phyloP scores from a whole-genome alignment of 1,284 basidiomycete species.

The Coriolopsis trogii region DNA sequence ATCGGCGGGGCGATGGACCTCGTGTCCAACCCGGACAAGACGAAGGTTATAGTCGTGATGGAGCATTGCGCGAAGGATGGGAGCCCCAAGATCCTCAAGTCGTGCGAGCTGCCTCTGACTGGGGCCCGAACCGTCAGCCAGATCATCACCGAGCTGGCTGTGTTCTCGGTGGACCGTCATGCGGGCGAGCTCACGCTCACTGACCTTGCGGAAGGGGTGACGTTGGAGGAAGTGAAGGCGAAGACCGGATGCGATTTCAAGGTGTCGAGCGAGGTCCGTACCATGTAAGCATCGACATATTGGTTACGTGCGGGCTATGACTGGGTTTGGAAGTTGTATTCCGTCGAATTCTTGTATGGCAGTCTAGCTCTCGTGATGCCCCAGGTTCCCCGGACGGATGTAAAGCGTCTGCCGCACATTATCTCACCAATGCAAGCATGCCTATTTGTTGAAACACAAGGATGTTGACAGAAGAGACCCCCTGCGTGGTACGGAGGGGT shows the following conservation, averaged over 20 bases:
- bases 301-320: not conserved
- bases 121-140: conserved; percentile 86
- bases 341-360: not conserved
- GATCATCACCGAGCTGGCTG: conserved; percentile 94
- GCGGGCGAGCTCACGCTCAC: conserved; percentile 76
- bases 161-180: conserved; percentile 86
- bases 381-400: not conserved
- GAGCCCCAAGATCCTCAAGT: conserved; percentile 83
- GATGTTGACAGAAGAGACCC: not conserved
- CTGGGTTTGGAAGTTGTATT: conserved; percentile 5
- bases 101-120: conserved; percentile 87
- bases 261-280: conserved; percentile 41
- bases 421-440: too few species aligned
- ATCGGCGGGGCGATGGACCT: conserved; percentile 98
- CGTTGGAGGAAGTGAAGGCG: conserved; percentile 81
- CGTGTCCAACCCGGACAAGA: conserved; percentile 92
- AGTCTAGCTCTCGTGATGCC: conserved; percentile 1
- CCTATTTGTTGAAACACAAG: too few species aligned
- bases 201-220: conserved; percentile 85
- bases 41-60: conserved; percentile 88
- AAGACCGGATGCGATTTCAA: conserved; percentile 89
- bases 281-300: conserved; percentile 25
- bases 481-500: not conserved
- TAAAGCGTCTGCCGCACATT: not conserved
- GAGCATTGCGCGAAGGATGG: conserved; percentile 94